Conservation (phyloP, 2,329 filamentous ascomycete genomes). For the Fusarium sp. region DNA sequence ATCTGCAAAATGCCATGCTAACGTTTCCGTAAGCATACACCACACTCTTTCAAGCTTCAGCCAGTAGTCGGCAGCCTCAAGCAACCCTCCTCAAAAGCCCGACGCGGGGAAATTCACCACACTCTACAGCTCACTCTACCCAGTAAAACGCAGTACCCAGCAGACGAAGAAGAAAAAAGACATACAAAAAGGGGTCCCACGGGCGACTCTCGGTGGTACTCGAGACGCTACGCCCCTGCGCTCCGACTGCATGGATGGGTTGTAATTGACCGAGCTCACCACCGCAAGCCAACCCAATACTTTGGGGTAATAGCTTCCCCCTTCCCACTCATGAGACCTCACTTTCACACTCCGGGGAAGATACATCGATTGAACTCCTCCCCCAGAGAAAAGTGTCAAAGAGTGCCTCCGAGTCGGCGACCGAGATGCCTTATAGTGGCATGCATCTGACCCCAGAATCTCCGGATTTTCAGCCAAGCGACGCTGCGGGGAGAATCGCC, state of each 20-base stretch:
- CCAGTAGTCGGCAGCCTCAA: conserved; percentile 6
- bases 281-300: conserved; percentile 22
- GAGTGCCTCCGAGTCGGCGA: conserved; percentile 38
- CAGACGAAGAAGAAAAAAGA: not conserved
- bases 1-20: not conserved
- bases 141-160: not conserved
- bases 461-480: conserved; percentile 24
- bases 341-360: no score
- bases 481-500: conserved; percentile 24
- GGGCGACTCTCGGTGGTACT: conserved; percentile 50
- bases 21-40: not conserved
- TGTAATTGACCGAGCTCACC: conserved; percentile 44
- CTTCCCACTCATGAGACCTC: not conserved
- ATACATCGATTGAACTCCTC: no score
- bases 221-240: conserved; percentile 41
- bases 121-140: not conserved
- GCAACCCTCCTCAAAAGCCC: conserved; percentile 15
- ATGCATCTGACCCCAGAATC: conserved; percentile 30
- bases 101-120: conserved; percentile 33
- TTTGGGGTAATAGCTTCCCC: conserved; percentile 13
- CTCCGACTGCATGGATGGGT: conserved; percentile 38
- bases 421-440: conserved; percentile 28
- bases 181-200: conserved; percentile 17
- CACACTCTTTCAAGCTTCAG: not conserved
- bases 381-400: conserved; percentile 26